Evolutionary conservation across 495 filamentous ascomycete genomes (phyloP).

Genomic region (Penicillium canariense): DNA sequence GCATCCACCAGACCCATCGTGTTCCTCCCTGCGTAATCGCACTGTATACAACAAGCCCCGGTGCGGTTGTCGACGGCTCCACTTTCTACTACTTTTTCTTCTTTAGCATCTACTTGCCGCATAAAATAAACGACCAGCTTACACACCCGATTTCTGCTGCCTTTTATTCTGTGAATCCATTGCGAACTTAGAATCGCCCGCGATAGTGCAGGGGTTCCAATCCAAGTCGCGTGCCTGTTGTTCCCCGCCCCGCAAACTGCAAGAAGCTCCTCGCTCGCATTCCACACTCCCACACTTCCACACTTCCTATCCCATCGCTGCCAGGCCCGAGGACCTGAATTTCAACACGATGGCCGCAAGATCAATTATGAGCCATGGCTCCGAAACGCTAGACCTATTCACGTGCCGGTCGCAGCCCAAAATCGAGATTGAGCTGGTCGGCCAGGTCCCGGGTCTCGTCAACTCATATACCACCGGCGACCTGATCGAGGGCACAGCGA

Average conservation of each 20-base stretch:
- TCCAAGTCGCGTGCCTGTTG: neutral
- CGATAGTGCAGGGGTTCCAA: neutral
- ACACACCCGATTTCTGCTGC: neutral
- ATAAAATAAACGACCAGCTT: neutral
- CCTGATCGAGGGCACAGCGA: constrained; percentile 55
- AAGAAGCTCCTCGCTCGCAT: neutral
- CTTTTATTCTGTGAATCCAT: neutral
- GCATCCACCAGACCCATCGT: neutral
- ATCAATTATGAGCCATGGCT: constrained; percentile 30
- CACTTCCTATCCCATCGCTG: no score
- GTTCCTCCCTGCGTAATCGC: neutral
- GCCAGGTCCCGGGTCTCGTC: constrained; percentile 38
- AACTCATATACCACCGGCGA: constrained; percentile 60
- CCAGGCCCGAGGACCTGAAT: neutral
- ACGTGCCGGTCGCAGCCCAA: constrained; percentile 31
- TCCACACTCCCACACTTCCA: neutral
- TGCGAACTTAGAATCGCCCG: neutral
- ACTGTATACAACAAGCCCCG: neutral
- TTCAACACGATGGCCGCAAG: constrained; percentile 16
- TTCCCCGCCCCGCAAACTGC: neutral
- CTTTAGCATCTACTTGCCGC: neutral
- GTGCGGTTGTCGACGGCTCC: constrained; percentile 31
- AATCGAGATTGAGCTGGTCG: constrained; percentile 33
- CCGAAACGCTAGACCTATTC: constrained; percentile 30
- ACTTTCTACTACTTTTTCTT: constrained; percentile 22